These are phyloP conservation scores for Lonicera japonica DNA, from an alignment of 129 eudicot species.

Conservation along the genomic window DNA sequence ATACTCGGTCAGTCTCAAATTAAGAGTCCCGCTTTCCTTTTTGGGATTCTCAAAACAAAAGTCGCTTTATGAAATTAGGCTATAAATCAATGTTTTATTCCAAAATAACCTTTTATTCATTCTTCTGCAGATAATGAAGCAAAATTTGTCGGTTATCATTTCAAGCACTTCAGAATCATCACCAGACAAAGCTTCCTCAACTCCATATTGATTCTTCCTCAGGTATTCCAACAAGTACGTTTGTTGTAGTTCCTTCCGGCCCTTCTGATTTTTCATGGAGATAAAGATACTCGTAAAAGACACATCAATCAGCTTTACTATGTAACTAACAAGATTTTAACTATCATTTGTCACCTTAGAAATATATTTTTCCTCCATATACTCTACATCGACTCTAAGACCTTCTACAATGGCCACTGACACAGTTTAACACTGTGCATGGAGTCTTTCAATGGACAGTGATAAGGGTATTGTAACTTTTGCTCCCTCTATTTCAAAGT, in stretches of 20 bases:
- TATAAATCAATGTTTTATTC: no score
- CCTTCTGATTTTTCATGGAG: no score
- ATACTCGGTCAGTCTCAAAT: no score
- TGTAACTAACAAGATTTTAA: not conserved
- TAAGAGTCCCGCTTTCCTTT: no score
- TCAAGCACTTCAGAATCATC: slow-evolving; percentile 25
- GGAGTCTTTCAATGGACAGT: no score
- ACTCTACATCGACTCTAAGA: not conserved
- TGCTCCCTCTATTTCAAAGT: no score
- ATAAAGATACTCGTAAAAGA: not conserved
- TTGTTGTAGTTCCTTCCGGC: not conserved
- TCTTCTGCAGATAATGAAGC: slow-evolving; percentile 35
- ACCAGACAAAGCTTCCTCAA: slow-evolving; percentile 7
- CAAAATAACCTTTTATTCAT: not conserved
- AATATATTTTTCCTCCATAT: not conserved
- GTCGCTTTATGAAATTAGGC: no score
- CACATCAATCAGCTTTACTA: not conserved
- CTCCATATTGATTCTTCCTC: not conserved
- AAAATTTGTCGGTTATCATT: slow-evolving; percentile 33
- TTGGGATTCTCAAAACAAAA: no score
- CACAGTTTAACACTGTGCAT: no score
- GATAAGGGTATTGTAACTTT: no score
- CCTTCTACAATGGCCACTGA: no score
- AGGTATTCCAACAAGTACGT: not conserved
- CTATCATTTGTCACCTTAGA: not conserved